Evolutionary conservation across 257 asterid genomes (phyloP).

Genomic region (Solanum dulcamara): DNA sequence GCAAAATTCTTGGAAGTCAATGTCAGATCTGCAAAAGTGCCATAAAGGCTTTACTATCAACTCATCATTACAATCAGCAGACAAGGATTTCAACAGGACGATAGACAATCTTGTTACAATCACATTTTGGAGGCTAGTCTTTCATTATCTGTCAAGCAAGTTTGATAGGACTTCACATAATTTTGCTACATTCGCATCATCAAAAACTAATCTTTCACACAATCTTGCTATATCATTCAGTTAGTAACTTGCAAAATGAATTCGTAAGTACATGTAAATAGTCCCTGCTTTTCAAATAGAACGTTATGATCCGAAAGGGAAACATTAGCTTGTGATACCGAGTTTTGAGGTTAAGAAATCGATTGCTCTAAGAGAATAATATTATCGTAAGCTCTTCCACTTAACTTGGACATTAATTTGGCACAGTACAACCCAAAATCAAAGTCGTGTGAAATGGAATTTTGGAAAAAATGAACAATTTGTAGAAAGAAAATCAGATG

Average conservation of each 20-base stretch:
- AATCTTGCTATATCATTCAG: background rate
- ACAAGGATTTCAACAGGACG: background rate
- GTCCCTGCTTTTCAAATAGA: background rate
- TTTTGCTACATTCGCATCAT: background rate
- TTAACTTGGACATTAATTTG: background rate
- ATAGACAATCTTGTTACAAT: background rate
- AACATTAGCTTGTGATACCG: background rate
- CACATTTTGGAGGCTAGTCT: background rate
- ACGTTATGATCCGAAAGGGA: background rate
- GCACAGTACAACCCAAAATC: background rate
- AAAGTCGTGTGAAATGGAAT: background rate
- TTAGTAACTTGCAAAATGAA: background rate
- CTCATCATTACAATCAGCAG: background rate
- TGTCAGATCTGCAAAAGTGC: slow-evolving; percentile 52
- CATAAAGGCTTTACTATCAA: background rate
- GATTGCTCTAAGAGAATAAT: background rate
- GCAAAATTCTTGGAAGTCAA: slow-evolving; percentile 83
- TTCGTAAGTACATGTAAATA: background rate
- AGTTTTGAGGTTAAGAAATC: background rate
- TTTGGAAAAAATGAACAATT: background rate
- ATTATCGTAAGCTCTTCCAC: background rate
- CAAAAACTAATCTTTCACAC: background rate
- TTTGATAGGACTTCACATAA: background rate
- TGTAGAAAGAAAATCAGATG: background rate
- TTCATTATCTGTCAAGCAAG: background rate